Evolutionary conservation across 805 yeast genomes (phyloP), one percentile per base, ranked within the genome.

Genomic region (Hanseniaspora nectarophila): DNA sequence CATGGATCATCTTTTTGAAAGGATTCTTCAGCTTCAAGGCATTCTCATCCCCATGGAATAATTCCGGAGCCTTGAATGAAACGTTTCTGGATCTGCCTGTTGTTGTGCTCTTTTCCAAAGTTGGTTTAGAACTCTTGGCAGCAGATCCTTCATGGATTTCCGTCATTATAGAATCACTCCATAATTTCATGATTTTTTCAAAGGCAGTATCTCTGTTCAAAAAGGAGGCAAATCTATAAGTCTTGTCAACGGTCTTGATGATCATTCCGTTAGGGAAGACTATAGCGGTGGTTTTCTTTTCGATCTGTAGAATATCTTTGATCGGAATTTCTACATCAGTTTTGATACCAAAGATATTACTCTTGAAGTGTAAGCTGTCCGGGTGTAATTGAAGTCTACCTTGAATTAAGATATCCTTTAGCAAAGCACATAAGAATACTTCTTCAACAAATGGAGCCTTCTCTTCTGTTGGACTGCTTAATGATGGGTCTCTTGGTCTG

Each of bases 251-350:
- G 1, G 88, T 82, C 53, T 76, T 73, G 21, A 82, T 73, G 42
- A 74, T 72, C 56, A 82, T 74, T 0, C 84, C 86, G 60, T 82
- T 82, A 5, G 87, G 87, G 55, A 82, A 80, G 15, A 82, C 68
- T 0, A 78, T 80, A 0, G 81, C 83, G 0, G 87, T 81, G 15
- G 76, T 72, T 61, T 73, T 77, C 63, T 81, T 82, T 56, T 79
- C 82, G 20, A 82, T 71, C 56, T 76, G 78, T 29, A 80, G 72
- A 21, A 82, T 77, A 57, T 82, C 85, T 51, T 70, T 74, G 49
- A 80, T 69, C 2, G 85, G 78, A 5, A 82, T 72, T 3, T 72
- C 61, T 18, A 80, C 60, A 55, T 75, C 75, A 1, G 85, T 81
- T 1, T 78, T 79, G 73, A 81, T 74, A 0, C 87, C 87, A 53